Conservation (phyloP, 176 grass and related monocot genomes). For the Oryza punctata region DNA sequence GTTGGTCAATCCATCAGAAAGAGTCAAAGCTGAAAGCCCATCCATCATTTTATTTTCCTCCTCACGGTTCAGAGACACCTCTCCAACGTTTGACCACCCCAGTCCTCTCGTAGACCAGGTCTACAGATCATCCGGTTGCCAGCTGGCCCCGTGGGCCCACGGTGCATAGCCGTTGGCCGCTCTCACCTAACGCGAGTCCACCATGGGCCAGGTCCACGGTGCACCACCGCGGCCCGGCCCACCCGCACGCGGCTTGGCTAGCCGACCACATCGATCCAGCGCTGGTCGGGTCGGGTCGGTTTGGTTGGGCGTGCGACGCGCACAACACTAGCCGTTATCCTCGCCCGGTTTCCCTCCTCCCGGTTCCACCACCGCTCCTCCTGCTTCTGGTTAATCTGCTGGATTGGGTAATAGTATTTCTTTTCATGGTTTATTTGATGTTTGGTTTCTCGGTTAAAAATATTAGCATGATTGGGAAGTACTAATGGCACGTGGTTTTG, state of each 20-base stretch:
- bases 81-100: neutral
- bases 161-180: neutral
- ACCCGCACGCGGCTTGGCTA: neutral
- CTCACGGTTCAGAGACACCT: neutral
- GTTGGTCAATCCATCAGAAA: neutral
- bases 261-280: no score
- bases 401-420: no score
- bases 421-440: no score
- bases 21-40: conserved; percentile 1
- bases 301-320: neutral
- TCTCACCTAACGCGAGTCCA: neutral
- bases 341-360: neutral
- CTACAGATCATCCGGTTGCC: neutral
- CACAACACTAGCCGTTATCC: conserved; percentile 25
- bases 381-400: no score
- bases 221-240: neutral
- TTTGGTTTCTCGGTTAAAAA: no score
- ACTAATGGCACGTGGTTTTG: no score
- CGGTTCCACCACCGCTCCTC: neutral
- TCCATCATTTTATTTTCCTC: no score
- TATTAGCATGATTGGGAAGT: no score
- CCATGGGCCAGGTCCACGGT: neutral
- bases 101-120: neutral
- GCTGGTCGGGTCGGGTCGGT: no score
- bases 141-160: neutral